Base-by-base conservation (phyloP, 1,139 yeast species). In the Yamadazyma spencermartinsiae region DNA sequence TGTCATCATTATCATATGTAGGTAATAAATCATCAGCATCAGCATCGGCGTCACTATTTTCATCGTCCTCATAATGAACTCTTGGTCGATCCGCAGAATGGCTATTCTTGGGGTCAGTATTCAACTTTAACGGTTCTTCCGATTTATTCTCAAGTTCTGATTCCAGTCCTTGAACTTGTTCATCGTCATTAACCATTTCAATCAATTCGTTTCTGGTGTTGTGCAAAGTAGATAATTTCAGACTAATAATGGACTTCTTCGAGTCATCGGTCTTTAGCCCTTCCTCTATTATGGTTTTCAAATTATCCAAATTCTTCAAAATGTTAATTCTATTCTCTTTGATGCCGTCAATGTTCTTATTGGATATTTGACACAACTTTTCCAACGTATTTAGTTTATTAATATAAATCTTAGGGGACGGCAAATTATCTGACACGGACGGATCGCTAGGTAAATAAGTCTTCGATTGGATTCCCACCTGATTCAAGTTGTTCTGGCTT, bases 351-450 rank as follows among this genome's bases (percentile, higher is more conserved):
- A 75, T 58, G 41, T 61, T 68, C 14, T 56, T 51, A 10, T 56
- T 54, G 10, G 76, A 62, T 15, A 61, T 58, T 12, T 61, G 56
- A 36, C 78, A 66, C 28, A 73, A 55, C 39, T 66, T 63, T 43
- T 73, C 79, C 44, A 74, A 61, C 34, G 65, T 54, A 41, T 67
- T 65, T 34, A 78, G 61, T 50, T 74, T 74, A 24, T 71, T 56
- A 6, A 74, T 61, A 53, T 76, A 77, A 18, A 66, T 65, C 24
- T 67, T 63, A 4, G 83, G 81, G 7, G 76, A 70, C 2, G 82
- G 82, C 33, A 77, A 61, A 35, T 65, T 66, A 26, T 76, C 80
- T 21, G 72, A 61, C 5, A 60, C 62, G 12, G 66, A 54, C 2
- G 72, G 73, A 40, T 68, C 67, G 15, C 52, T 52, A 0, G 75